Evolutionary conservation across 352 stramenopile species (phyloP).

Genomic region (Phytophthora colocasiae): DNA sequence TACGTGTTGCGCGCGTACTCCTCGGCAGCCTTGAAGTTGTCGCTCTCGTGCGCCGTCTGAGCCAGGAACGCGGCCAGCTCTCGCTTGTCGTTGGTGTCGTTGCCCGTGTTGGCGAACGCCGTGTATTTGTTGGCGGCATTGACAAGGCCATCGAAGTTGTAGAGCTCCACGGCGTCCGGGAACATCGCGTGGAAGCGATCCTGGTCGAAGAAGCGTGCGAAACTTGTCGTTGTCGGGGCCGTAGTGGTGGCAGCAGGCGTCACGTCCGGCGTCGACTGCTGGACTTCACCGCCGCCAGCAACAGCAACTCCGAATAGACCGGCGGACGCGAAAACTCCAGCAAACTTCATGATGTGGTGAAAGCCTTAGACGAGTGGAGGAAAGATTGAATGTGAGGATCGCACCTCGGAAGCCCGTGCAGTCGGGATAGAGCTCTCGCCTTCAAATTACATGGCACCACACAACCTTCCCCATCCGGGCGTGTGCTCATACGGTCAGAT

Average conservation of each 20-base stretch:
- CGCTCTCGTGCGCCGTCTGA: conserved; percentile 51
- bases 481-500: conserved; percentile 23
- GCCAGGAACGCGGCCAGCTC: conserved; percentile 57
- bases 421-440: conserved; percentile 26
- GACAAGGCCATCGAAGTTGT: conserved; percentile 52
- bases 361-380: conserved; percentile 10
- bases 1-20: conserved; percentile 51
- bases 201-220: conserved; percentile 52
- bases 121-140: conserved; percentile 49
- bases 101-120: conserved; percentile 51
- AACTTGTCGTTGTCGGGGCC: conserved; percentile 17
- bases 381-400: conserved; percentile 30
- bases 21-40: conserved; percentile 50
- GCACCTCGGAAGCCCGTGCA: conserved; percentile 12
- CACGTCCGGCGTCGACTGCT: conserved; percentile 22
- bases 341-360: conserved; percentile 32
- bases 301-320: conserved; percentile 24
- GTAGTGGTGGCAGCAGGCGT: conserved; percentile 8
- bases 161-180: conserved; percentile 46
- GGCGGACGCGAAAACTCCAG: conserved; percentile 18
- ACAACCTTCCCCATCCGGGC: conserved; percentile 24
- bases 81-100: conserved; percentile 47
- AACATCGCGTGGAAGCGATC: conserved; percentile 42
- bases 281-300: conserved; percentile 16
- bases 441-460: conserved; percentile 23